Evolutionary conservation across 345 rosid species (phyloP), one percentile per base, ranked within the genome.

Genomic region (Aquilaria sinensis): DNA sequence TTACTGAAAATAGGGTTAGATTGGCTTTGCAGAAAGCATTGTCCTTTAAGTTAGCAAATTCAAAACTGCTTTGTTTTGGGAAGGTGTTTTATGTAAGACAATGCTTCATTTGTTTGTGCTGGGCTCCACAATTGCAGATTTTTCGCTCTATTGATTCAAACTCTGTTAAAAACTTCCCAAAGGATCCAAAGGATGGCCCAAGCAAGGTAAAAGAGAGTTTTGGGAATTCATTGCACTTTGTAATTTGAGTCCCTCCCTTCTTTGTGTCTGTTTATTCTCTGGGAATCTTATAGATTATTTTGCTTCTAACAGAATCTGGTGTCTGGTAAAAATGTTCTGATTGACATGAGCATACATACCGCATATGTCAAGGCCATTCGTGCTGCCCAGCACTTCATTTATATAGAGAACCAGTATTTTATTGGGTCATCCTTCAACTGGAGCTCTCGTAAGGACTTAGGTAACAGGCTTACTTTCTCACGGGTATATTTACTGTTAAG

Each of bases 291-390:
- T 64, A 31, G 56, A 31, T 61, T 45, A 9, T 66, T 78, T 59
- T 62, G 51, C 66, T 74, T 75, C 66, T 55, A 76, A 58, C 87
- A 93, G 97, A 87, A 84, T 60, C 78, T 93, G 73, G 76, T 93
- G 33, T 90, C 94, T 49, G 97, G 97, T 54, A 93, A 93, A 85
- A 88, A 93, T 69, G 85, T 90, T 53, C 87, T 93, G 59, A 93
- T 93, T 52, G 98, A 93, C 81, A 90, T 93, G 98, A 93, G 98
- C 90, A 93, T 93, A 78, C 98, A 90, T 77, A 83, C 95, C 1
- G 96, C 97, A 65, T 93, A 88, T 66, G 96, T 93, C 64, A 88
- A 86, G 73, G 98, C 97, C 68, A 93, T 93, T 60, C 98, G 98
- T 74, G 73, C 94, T 66, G 98, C 98, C 33, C 98, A 93, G 77